Percentiles rank a stretch among this genome's conserved stretches.
These are phyloP conservation scores for Xylariaceae sp. DNA, from an alignment of 2,329 filamentous ascomycete genomes.

Conservation along the genomic window DNA sequence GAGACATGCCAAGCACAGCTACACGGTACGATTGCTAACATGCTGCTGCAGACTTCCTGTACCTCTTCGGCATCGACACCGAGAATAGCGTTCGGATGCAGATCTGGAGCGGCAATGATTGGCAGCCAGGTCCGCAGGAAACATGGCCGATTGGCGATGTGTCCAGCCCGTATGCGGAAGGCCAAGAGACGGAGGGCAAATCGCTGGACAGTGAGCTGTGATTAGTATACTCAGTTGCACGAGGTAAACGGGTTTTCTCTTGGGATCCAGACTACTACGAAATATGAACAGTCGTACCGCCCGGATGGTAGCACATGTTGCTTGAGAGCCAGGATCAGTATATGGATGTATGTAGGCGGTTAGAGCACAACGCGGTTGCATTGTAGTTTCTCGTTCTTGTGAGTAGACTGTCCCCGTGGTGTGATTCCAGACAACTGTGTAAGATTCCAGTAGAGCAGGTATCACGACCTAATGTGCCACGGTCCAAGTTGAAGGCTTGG, in stretches of 20 bases:
- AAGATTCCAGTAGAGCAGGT: too few species aligned
- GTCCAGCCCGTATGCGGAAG: constrained; percentile 7
- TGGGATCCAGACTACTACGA: not conserved
- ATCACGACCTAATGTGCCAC: too few species aligned
- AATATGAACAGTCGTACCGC: not conserved
- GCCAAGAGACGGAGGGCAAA: not conserved
- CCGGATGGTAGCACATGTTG: not conserved
- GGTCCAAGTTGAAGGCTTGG: too few species aligned
- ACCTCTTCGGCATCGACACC: constrained; percentile 19
- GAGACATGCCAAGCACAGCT: not conserved
- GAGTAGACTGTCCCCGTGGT: too few species aligned
- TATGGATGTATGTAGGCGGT: too few species aligned
- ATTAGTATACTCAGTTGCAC: not conserved
- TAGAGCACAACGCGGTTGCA: too few species aligned
- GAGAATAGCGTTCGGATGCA: constrained; percentile 13
- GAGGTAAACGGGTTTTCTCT: not conserved
- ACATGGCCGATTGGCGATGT: constrained; percentile 22
- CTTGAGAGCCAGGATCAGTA: too few species aligned
- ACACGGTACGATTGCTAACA: not conserved
- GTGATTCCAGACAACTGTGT: too few species aligned
- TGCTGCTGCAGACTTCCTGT: constrained; percentile 16
- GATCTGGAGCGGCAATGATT: constrained; percentile 21
- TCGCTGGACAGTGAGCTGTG: constrained; percentile 2
- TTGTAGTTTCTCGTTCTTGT: too few species aligned
- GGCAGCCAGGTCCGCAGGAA: constrained; percentile 15